phyloP scores from a whole-genome alignment of 2,329 filamentous ascomycete species.

The Macrophomina pseudophaseolina region DNA sequence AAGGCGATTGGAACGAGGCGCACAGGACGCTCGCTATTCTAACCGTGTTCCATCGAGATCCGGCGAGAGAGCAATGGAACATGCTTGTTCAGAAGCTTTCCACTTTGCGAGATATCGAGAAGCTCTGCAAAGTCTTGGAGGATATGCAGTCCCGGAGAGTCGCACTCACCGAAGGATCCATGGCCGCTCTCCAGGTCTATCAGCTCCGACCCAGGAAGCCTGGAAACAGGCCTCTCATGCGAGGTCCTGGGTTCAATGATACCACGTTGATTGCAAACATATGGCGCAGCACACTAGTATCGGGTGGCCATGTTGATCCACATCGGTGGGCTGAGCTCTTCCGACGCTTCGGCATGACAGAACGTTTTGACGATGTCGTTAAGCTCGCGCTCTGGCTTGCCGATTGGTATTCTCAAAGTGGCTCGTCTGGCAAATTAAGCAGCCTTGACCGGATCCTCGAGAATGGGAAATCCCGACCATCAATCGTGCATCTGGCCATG shows the following conservation, averaged over 20 bases:
- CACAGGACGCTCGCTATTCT: slow-evolving; percentile 63
- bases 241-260: slow-evolving; percentile 36
- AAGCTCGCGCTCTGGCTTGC: slow-evolving; percentile 60
- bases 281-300: slow-evolving; percentile 54
- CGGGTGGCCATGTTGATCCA: slow-evolving; percentile 49
- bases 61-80: slow-evolving; percentile 52
- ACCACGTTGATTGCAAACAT: slow-evolving; percentile 54
- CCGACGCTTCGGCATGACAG: slow-evolving; percentile 63
- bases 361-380: slow-evolving; percentile 57
- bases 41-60: slow-evolving; percentile 47
- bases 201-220: background rate
- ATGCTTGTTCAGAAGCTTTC: slow-evolving; percentile 43
- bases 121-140: slow-evolving; percentile 46
- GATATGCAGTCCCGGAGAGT: slow-evolving; percentile 56
- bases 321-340: slow-evolving; percentile 63
- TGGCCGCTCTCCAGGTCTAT: slow-evolving; percentile 49
- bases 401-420: slow-evolving; percentile 36
- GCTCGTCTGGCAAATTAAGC: background rate
- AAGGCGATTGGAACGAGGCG: slow-evolving; percentile 57
- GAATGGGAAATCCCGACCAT: background rate
- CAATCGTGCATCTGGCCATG: background rate
- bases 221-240: slow-evolving; percentile 13
- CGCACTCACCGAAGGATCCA: slow-evolving; percentile 50
- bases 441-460: background rate
- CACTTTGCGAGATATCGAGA: slow-evolving; percentile 40